Base-by-base conservation (phyloP, 192 early-diverging fungal species). In the Glomus cerebriforme region DNA sequence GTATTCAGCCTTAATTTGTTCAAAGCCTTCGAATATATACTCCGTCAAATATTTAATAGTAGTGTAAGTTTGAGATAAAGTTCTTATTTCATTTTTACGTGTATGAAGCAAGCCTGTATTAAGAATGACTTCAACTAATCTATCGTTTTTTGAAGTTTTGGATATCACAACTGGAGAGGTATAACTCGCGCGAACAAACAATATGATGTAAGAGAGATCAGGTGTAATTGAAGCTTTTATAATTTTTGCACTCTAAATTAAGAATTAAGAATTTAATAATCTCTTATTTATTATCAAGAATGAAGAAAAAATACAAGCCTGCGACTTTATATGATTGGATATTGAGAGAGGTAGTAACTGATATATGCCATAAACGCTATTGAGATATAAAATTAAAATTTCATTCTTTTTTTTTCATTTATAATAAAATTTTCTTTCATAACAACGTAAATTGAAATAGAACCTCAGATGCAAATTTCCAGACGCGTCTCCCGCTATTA, bases 401-500 rank as follows among this genome's bases (percentile, higher is more conserved):
- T 35, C 60, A 37, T 59, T 59, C 7, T 60, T 60, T 60, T 60
- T 24, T 22, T 0, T 24, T 60, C 17, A 10, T 60, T 60, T n/a
- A n/a, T n/a, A n/a, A 60, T 60, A 60, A 24, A 9, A 59, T 59
- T 63, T 64, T 2, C 31, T 64, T 59, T 26, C 26, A 75, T 17
- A 43, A 9, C 15, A 43, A 9, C 15, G 31, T 31, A 37, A 15
- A 64, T 7, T 27, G 19, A 27, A 67, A 43, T 19, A 13, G n/a
- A 22, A 79, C 79, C 79, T 80, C 63, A 80, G 19, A 80, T 80
- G 74, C n/a, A 80, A 67, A 67, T 80, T 77, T 7, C 79, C 79
- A 17, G 43, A 24, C 9, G 45, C n/a, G 24, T 80, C 79, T 4
- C 79, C 79, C 10, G 79, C 79, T 59, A 80, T 29, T 32, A 80